A percentile compares a stretch with the other conserved stretches of the same genome.
Evolutionary conservation across 768 basidiomycete species (phyloP).

Genomic region (Tulasnella sp.): DNA sequence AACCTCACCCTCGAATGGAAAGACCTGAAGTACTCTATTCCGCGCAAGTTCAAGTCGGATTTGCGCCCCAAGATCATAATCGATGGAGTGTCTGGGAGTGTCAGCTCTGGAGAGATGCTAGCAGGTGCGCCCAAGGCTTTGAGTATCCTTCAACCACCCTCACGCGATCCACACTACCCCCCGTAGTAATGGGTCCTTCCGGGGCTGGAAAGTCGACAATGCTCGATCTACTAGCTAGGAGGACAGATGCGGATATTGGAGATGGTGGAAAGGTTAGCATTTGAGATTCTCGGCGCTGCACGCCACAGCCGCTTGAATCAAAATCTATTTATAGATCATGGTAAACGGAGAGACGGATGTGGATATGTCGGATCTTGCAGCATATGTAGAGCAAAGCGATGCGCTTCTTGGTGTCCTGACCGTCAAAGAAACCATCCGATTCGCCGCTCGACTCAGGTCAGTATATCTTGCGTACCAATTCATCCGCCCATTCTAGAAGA

Average conservation of each 20-base stretch:
- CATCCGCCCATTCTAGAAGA: too few species aligned
- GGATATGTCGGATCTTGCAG: slow-evolving; percentile 33
- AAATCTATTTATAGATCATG: slow-evolving; percentile 15
- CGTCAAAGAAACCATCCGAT: slow-evolving; percentile 43
- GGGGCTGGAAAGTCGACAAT: slow-evolving; percentile 29
- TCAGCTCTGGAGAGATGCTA: slow-evolving; percentile 22
- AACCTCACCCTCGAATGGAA: slow-evolving; percentile 4
- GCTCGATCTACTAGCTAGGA: slow-evolving; percentile 22
- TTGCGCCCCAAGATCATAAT: slow-evolving; percentile 18
- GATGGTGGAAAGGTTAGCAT: slow-evolving; percentile 7
- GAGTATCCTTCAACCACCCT: too few species aligned
- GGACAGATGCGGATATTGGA: slow-evolving; percentile 21
- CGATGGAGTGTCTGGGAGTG: slow-evolving; percentile 14
- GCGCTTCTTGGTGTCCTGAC: slow-evolving; percentile 47
- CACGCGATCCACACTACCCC: too few species aligned
- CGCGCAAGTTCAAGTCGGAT: too few species aligned
- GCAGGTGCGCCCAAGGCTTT: slow-evolving; percentile 21
- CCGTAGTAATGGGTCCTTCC: slow-evolving; percentile 18
- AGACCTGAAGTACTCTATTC: neutral
- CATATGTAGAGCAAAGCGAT: slow-evolving; percentile 52
- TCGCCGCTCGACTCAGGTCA: slow-evolving; percentile 40
- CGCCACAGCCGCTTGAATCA: neutral
- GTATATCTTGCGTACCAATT: too few species aligned
- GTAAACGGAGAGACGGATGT: slow-evolving; percentile 19
- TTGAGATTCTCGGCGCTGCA: too few species aligned